Conservation (phyloP, 2,329 filamentous ascomycete genomes). For the Fusarium subtropicale region DNA sequence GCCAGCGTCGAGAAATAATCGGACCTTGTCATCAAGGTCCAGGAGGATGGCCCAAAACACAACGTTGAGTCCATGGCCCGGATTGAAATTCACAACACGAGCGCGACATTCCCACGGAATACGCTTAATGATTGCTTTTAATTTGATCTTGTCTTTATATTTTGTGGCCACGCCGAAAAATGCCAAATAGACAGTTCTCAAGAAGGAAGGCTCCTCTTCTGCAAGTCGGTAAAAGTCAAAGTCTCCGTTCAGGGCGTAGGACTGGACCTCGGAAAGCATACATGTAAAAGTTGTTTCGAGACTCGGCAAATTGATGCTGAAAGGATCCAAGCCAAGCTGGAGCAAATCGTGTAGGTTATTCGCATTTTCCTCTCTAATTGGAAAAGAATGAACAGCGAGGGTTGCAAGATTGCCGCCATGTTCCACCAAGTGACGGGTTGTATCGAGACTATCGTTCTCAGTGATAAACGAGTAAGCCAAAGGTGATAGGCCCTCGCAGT, state of each 20-base stretch:
- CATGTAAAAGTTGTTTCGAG: conserved; percentile 5
- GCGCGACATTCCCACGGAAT: conserved; percentile 25
- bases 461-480: conserved; percentile 13
- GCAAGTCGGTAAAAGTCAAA: conserved; percentile 38
- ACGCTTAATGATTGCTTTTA: conserved; percentile 35
- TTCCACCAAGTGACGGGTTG: conserved; percentile 17
- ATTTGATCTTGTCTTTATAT: not conserved
- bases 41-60: conserved; percentile 19
- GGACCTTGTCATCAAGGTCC: not conserved
- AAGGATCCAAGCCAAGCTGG: conserved; percentile 28
- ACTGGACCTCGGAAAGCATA: conserved; percentile 4
- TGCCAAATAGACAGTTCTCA: not conserved
- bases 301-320: not conserved
- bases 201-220: conserved; percentile 26
- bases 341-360: conserved; percentile 12
- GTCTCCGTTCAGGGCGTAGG: conserved; percentile 28
- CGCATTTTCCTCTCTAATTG: not conserved
- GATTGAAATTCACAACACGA: conserved; percentile 26
- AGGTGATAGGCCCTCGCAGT: conserved; percentile 14
- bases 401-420: conserved; percentile 27
- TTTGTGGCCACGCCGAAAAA: not conserved
- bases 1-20: conserved; percentile 31
- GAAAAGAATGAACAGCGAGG: not conserved
- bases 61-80: not conserved
- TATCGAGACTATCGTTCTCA: not conserved